Conservation (phyloP, 2,329 filamentous ascomycete species). For the Rachicladosporium sp. region DNA sequence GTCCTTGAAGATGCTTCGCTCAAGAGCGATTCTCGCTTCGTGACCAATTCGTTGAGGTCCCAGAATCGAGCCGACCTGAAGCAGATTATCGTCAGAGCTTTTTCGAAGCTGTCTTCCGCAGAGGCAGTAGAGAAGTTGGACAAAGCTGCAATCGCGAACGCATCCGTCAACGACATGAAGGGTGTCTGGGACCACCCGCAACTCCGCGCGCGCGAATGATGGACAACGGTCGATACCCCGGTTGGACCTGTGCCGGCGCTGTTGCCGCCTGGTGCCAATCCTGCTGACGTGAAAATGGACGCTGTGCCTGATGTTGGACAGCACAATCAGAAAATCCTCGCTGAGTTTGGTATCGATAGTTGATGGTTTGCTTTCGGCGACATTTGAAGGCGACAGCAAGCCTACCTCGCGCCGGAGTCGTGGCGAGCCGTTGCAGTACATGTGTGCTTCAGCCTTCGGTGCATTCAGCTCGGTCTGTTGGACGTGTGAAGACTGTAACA, state of each 20-base stretch:
- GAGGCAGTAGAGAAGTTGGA: constrained; percentile 33
- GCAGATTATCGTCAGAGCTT: constrained; percentile 1
- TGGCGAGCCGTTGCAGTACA: too few relatives aligned
- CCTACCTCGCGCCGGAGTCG: too few relatives aligned
- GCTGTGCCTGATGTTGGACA: constrained; percentile 37
- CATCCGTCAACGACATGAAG: constrained; percentile 41
- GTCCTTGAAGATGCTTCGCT: constrained; percentile 32
- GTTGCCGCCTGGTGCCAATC: constrained; percentile 33
- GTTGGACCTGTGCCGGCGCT: constrained; percentile 34
- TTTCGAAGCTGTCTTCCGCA: constrained; percentile 31
- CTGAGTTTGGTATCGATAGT: constrained; percentile 3
- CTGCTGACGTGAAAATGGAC: constrained; percentile 24
- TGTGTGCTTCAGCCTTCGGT: too few relatives aligned
- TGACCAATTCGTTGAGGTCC: constrained; percentile 1
- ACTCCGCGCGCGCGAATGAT: constrained; percentile 34
- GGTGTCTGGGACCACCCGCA: constrained; percentile 42
- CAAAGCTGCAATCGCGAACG: constrained; percentile 38
- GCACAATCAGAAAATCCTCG: constrained; percentile 32
- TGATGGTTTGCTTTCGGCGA: neutral
- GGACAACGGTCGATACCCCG: constrained; percentile 37
- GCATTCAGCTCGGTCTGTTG: too few relatives aligned
- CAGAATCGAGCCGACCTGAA: constrained; percentile 2
- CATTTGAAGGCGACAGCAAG: too few relatives aligned
- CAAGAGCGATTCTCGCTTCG: constrained; percentile 27
- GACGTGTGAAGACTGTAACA: too few relatives aligned